Evolutionary conservation across 108 stramenopile genomes (phyloP), one percentile per base, ranked within the genome.

Genomic region (Pseudonitzschia pungens): DNA sequence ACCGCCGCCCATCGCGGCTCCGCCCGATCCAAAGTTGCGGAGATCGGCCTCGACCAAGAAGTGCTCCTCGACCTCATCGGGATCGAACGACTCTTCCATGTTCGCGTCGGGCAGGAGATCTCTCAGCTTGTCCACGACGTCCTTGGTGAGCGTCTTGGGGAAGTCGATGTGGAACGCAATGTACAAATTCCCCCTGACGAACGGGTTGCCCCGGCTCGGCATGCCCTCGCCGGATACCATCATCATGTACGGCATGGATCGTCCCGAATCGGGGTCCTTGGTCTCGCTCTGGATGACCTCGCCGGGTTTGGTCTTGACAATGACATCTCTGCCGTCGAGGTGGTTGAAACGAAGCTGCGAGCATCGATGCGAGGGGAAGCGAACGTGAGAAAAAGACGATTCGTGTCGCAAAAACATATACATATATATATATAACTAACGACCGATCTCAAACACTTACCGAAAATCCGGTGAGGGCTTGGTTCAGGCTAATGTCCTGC

Each of bases 191-290:
- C 98, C 98, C 88, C 96, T 97, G 66, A 92, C 89, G 74, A 98
- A 98, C 4, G 96, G 96, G 82, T 96, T 96, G 41, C 97, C 96
- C 64, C 83, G 83, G 45, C 81, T 83, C 9, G 97, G 98, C 98
- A 98, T 99, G 54, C 98, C 98, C 76, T 99, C 98, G 60, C 83
- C 83, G n/a, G 84, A 84, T 12, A 99, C 89, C 76, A 90, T 87
- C 77, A 94, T 91, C 42, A 92, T 89, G 82, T 83, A 92, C 32
- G 94, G 92, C 68, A 92, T 53, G n/a, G 82, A 84, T 64, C 82
- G 73, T 28, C 88, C 89, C 51, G 81, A 60, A 24, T 81, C 81
- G 22, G 45, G 48, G 50, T 72, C 77, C 43, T 72, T 63, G 40
- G 81, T 75, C 74, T 93, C 91, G 53, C 92, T 81, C 64, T 84